Conservation (phyloP, 2,329 filamentous ascomycete genomes). For the Huntiella omanensis region DNA sequence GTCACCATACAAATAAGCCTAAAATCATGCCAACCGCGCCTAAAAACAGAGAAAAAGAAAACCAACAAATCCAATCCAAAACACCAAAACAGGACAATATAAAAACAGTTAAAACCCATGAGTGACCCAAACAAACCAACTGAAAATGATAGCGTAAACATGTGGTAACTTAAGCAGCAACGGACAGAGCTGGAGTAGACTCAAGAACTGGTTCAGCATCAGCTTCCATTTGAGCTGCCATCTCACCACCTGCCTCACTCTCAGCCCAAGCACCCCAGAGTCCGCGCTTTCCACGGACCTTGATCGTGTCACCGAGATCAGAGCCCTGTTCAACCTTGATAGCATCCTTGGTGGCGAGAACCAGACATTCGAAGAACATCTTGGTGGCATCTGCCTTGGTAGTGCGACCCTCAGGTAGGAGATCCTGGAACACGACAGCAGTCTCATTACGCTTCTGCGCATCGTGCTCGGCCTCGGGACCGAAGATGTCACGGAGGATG, state of each 20-base stretch:
- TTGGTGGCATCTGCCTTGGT: conserved; percentile 86
- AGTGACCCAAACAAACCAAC: neutral
- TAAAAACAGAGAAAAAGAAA: no score
- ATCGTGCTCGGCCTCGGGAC: conserved; percentile 47
- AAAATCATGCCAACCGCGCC: no score
- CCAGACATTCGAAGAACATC: conserved; percentile 97
- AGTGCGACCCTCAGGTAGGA: conserved; percentile 65
- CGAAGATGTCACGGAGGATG: conserved; percentile 75
- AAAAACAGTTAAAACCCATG: conserved; percentile 2
- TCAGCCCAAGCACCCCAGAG: conserved; percentile 97
- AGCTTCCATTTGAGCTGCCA: conserved; percentile 30
- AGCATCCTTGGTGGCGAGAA: conserved; percentile 92
- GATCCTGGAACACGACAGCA: conserved; percentile 73
- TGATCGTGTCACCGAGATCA: conserved; percentile 59
- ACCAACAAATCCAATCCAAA: no score
- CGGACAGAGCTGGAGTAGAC: conserved; percentile 8
- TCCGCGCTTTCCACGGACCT: conserved; percentile 78
- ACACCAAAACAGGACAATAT: neutral
- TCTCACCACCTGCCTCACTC: conserved; percentile 45
- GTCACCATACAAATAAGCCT: no score
- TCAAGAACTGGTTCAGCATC: conserved; percentile 14
- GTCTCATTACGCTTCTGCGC: conserved; percentile 56
- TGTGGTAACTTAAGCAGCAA: conserved; percentile 10
- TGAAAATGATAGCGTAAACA: neutral
- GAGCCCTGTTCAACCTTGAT: conserved; percentile 85